These are phyloP conservation scores for Magnolia officinalis DNA, from an alignment of 164 flowering plant genomes.

Conservation along the genomic window DNA sequence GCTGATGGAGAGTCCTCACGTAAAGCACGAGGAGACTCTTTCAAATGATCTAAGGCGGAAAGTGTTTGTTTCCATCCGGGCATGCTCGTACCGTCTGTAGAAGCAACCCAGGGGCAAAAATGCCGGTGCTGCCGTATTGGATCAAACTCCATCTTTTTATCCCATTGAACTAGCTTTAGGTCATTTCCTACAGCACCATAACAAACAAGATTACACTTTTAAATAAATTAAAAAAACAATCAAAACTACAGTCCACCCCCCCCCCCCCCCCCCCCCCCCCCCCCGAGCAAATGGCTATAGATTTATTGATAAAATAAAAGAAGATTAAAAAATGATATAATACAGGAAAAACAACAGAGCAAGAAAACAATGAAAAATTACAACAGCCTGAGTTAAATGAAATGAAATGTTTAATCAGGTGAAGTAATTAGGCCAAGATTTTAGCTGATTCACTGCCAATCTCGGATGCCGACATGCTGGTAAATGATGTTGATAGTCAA, in stretches of 20 bases:
- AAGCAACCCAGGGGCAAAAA: conserved; percentile 91
- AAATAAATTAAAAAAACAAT: background rate
- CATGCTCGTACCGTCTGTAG: conserved; percentile 32
- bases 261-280: too few species aligned
- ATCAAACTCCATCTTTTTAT: conserved; percentile 57
- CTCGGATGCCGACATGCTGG: too few species aligned
- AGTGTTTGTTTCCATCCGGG: conserved; percentile 85
- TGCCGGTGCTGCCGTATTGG: conserved; percentile 83
- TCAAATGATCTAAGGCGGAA: conserved; percentile 50
- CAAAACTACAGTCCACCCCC: background rate
- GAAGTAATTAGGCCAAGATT: too few species aligned
- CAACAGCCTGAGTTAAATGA: too few species aligned
- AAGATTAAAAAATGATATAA: too few species aligned
- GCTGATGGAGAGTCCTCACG: conserved; percentile 33
- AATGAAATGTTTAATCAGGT: too few species aligned
- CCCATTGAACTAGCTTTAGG: conserved; percentile 13
- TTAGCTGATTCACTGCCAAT: too few species aligned
- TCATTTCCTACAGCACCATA: conserved; percentile 32
- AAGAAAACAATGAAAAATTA: too few species aligned
- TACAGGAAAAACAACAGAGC: too few species aligned
- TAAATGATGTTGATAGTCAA: too few species aligned
- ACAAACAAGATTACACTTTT: background rate
- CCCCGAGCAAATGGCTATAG: too few species aligned
- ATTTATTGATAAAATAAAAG: too few species aligned
- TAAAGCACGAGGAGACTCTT: conserved; percentile 30